Evolutionary conservation across 108 stramenopile genomes (phyloP), one percentile per base, ranked within the genome.

Genomic region (Schizochytrium sp.): DNA sequence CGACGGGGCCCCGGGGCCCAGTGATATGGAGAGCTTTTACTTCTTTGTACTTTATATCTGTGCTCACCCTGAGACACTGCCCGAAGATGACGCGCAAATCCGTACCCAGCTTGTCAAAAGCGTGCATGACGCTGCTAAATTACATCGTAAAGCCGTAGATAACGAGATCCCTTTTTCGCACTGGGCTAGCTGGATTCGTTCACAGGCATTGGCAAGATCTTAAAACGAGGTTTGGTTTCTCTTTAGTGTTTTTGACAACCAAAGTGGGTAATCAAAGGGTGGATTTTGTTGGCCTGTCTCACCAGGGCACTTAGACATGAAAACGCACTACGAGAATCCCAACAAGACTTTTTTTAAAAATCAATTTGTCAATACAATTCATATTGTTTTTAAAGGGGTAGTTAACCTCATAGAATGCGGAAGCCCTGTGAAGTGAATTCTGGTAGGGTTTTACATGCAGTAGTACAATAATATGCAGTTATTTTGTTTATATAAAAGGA

Each of bases 181-280:
- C 15, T 83, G 76, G 76, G 76, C 76, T 0, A 83, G 53, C 76
- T 83, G 76, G 76, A 49, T 83, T 28, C 76, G 76, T n/a, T 47
- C 76, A 8, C 47, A 83, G 64, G 64, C 64, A 5, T 44, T 69
- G 42, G 40, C 64, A 44, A 38, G 64, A 8, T 44, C 64, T 7
- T 5, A 44, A 0, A 44, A 15, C 1, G 64, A 15, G 12, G 12
- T 12, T 28, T 2, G 28, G 28, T 28, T 7, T 44, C 64, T 60
- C 59, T 60, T n/a, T 60, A 60, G 28, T n/a, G 17, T 2, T 60
- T 17, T 1, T 17, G 17, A 60, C 28, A 28, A 28, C 28, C 28
- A 28, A 28, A 28, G 28, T 28, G 28, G 28, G 28, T 28, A 60
- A 60, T 2, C 59, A n/a, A 60, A n/a, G 59, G 17, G 59, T 60